Conservation (phyloP, 192 early-diverging fungal genomes). For the Linnemannia schmuckeri region DNA sequence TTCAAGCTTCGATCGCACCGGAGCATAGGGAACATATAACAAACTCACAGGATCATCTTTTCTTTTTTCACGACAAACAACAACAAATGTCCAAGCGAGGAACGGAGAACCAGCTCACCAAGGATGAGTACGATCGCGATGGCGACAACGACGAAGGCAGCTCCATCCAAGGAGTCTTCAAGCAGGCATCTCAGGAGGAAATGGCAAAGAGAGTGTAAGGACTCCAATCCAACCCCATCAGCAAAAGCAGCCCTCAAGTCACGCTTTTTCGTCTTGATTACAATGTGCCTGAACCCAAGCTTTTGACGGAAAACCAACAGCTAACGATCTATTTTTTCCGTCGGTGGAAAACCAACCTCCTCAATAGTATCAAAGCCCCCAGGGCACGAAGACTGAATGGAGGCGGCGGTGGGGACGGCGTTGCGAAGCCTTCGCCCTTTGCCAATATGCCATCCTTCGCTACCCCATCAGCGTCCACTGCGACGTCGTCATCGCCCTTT, state of each 20-base stretch:
- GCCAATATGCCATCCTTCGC: neutral
- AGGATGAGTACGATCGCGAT: conserved; percentile 28
- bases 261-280: neutral
- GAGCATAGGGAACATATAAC: neutral
- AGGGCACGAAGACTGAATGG: conserved; percentile 7
- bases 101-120: conserved; percentile 15
- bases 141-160: conserved; percentile 3
- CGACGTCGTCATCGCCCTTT: neutral
- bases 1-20: neutral
- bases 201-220: conserved; percentile 27
- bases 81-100: conserved; percentile 24
- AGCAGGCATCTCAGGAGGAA: conserved; percentile 14
- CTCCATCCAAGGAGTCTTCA: conserved; percentile 15
- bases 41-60: neutral
- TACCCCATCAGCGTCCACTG: conserved; percentile 1
- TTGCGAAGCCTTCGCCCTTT: conserved; percentile 6
- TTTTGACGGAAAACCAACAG: neutral
- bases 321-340: neutral
- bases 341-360: neutral
- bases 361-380: conserved; percentile 13
- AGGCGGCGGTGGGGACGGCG: neutral
- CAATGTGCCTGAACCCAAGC: neutral
- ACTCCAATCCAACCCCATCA: neutral
- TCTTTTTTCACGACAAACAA: neutral
- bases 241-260: neutral